Evolutionary conservation across 2,329 filamentous ascomycete genomes (phyloP).

Genomic region (Talaromyces piceae): DNA sequence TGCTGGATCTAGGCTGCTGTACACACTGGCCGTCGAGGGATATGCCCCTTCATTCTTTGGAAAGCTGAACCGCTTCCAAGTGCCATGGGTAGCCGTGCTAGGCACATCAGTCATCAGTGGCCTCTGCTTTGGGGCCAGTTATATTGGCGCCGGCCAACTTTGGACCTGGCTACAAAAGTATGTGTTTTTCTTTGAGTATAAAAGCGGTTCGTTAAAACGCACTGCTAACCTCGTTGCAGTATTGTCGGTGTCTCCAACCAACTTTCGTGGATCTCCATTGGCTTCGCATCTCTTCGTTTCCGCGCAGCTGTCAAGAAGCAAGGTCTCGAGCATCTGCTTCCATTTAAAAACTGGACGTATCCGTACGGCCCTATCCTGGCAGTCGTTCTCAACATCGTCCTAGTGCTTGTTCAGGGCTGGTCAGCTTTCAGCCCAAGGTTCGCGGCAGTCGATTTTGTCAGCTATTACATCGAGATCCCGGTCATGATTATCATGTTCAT

Average conservation of each 20-base stretch:
- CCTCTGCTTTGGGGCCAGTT: slow-evolving; percentile 58
- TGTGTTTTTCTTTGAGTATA: slow-evolving; percentile 12
- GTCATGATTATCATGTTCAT: slow-evolving; percentile 51
- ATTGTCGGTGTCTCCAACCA: slow-evolving; percentile 63
- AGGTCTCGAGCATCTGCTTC: slow-evolving; percentile 54
- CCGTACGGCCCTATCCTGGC: slow-evolving; percentile 53
- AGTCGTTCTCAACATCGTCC: slow-evolving; percentile 50
- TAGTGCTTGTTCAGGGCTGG: slow-evolving; percentile 58
- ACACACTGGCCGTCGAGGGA: slow-evolving; percentile 47
- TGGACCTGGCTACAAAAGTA: slow-evolving; percentile 62
- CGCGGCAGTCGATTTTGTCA: slow-evolving; percentile 53
- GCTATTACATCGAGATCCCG: slow-evolving; percentile 56
- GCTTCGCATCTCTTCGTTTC: slow-evolving; percentile 59
- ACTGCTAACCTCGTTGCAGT: slow-evolving; percentile 20
- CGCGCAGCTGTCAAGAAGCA: slow-evolving; percentile 50
- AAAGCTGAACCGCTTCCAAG: slow-evolving; percentile 41
- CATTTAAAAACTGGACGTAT: slow-evolving; percentile 62
- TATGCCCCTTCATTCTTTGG: slow-evolving; percentile 52
- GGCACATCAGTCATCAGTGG: slow-evolving; percentile 48
- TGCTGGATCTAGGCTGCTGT: slow-evolving; percentile 50
- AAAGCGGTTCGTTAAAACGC: neutral
- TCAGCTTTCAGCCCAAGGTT: slow-evolving; percentile 53
- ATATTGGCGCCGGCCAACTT: slow-evolving; percentile 57
- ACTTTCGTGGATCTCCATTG: slow-evolving; percentile 56
- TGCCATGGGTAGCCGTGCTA: slow-evolving; percentile 50